Evolutionary conservation across 2,329 filamentous ascomycete genomes (phyloP).

Genomic region (Trichoderma sp.): DNA sequence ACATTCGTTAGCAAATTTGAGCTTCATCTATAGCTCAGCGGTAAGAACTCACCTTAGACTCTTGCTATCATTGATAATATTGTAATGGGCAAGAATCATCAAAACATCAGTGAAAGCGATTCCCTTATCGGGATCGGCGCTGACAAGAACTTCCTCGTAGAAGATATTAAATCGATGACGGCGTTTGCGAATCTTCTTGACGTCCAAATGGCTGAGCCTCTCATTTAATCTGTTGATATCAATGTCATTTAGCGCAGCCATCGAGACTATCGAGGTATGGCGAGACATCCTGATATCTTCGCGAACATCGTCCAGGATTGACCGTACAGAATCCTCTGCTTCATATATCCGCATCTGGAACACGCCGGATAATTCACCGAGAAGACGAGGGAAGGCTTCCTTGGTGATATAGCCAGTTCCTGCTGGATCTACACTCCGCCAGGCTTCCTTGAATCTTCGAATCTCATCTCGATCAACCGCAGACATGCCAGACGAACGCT

Average conservation of each 20-base stretch:
- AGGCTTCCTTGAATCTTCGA: slow-evolving; percentile 95
- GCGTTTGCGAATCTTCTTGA: slow-evolving; percentile 69
- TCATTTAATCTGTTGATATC: slow-evolving; percentile 74
- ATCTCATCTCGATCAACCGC: slow-evolving; percentile 91
- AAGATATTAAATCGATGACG: slow-evolving; percentile 87
- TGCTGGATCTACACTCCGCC: slow-evolving; percentile 90
- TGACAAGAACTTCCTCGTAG: slow-evolving; percentile 93
- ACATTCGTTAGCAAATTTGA: not conserved
- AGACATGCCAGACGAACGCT: slow-evolving; percentile 88
- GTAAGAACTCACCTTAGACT: slow-evolving; percentile 67
- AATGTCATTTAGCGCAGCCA: slow-evolving; percentile 53
- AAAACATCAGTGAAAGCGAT: slow-evolving; percentile 90
- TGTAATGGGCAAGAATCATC: slow-evolving; percentile 97
- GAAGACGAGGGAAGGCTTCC: slow-evolving; percentile 80
- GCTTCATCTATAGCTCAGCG: not conserved
- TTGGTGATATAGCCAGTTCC: slow-evolving; percentile 90
- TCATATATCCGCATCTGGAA: slow-evolving; percentile 98
- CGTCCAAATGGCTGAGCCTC: slow-evolving; percentile 70
- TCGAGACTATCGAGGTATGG: slow-evolving; percentile 54
- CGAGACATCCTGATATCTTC: slow-evolving; percentile 51
- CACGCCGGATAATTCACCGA: slow-evolving; percentile 89
- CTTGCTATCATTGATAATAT: slow-evolving; percentile 97
- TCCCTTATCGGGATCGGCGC: slow-evolving; percentile 82
- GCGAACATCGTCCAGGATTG: slow-evolving; percentile 81
- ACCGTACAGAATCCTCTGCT: slow-evolving; percentile 80